Evolutionary conservation across 441 rosid species (phyloP).

Genomic region (Populus hybrid): DNA sequence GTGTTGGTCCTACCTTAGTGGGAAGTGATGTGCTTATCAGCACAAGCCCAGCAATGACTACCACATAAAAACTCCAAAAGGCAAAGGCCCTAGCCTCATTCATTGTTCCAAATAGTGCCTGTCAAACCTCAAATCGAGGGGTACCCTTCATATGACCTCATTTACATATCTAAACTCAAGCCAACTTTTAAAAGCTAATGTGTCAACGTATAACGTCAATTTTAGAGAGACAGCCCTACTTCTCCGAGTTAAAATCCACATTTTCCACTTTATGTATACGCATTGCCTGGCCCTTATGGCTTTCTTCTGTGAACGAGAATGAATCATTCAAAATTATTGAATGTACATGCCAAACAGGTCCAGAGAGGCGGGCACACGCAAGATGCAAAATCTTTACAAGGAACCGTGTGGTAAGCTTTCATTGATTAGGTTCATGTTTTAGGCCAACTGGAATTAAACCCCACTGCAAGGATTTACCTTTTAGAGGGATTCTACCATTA

Average conservation of each 20-base stretch:
- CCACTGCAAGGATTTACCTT: neutral
- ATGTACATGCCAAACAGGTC: neutral
- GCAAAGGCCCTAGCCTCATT: neutral
- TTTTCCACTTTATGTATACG: neutral
- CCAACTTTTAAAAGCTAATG: constrained; percentile 1
- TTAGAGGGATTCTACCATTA: neutral
- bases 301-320: neutral
- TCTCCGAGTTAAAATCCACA: neutral
- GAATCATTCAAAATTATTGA: constrained; percentile 2
- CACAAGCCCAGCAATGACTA: constrained; percentile 1
- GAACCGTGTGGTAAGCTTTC: too few relatives aligned
- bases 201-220: neutral
- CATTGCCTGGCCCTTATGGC: neutral
- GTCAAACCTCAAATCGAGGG: neutral
- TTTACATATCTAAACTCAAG: neutral
- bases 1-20: neutral
- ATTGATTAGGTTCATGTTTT: neutral
- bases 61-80: neutral
- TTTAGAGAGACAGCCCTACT: constrained; percentile 1
- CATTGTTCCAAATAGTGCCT: neutral
- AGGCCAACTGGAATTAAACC: neutral
- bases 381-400: neutral
- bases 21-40: constrained; percentile 2
- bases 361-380: neutral
- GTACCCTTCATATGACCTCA: constrained; percentile 9